Evolutionary conservation across 148 eudicot species (phyloP).

Genomic region (Silene conica): DNA sequence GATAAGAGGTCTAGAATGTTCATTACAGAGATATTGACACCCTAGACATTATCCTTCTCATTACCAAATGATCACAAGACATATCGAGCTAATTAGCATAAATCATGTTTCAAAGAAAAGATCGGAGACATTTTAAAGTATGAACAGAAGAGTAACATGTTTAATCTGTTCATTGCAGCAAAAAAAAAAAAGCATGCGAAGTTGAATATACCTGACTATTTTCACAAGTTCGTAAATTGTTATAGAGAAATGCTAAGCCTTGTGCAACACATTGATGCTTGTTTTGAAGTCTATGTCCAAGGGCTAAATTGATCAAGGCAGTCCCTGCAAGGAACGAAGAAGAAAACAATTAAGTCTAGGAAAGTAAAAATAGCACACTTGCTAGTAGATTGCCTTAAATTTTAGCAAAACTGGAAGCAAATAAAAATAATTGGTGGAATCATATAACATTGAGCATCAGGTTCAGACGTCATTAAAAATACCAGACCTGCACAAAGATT

Average conservation of each 20-base stretch:
- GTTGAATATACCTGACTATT: slow-evolving; percentile 53
- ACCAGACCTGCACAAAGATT: slow-evolving; percentile 72
- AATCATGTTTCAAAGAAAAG: background rate
- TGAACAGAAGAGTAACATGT: too few relatives aligned
- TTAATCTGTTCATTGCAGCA: background rate
- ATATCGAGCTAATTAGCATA: background rate
- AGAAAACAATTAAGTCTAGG: too few relatives aligned
- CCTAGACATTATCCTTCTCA: too few relatives aligned
- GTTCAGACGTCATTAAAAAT: background rate
- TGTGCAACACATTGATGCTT: slow-evolving; percentile 84
- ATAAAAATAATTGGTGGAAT: background rate
- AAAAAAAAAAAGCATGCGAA: background rate
- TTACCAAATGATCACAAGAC: too few relatives aligned
- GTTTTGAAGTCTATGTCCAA: slow-evolving; percentile 82
- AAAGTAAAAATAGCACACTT: background rate
- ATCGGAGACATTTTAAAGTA: background rate
- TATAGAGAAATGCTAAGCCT: slow-evolving; percentile 81
- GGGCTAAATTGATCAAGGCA: slow-evolving; percentile 73
- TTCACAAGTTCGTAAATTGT: slow-evolving; percentile 53
- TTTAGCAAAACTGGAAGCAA: background rate
- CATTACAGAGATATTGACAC: too few relatives aligned
- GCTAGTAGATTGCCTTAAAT: background rate
- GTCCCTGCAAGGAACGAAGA: slow-evolving; percentile 36
- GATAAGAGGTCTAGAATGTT: too few relatives aligned
- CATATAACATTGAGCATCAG: background rate